Evolutionary conservation across 1,284 basidiomycete genomes (phyloP).

Genomic region (Trichosporon faecale): DNA sequence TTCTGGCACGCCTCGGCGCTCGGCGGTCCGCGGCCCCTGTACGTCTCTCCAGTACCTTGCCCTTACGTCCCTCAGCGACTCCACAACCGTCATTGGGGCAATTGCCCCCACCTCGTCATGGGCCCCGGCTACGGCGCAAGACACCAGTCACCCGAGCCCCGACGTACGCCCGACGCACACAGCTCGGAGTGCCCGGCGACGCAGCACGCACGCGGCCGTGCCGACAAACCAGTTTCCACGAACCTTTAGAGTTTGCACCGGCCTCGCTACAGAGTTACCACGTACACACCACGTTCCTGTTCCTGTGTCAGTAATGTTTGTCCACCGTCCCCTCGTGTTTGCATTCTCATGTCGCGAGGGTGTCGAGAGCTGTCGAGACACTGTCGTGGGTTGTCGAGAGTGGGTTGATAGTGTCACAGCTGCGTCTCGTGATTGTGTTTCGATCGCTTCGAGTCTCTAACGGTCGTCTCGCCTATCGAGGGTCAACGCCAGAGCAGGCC

Average conservation of each 20-base stretch:
- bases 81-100: neutral
- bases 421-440: neutral
- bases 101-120: neutral
- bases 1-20: neutral
- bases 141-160: neutral
- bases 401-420: neutral
- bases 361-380: neutral
- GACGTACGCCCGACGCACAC: conserved; percentile 22
- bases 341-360: neutral
- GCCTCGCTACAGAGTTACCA: neutral
- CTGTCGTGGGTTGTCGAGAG: neutral
- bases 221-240: conserved; percentile 18
- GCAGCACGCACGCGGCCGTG: conserved; percentile 19
- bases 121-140: neutral
- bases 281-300: neutral
- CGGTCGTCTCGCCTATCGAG: neutral
- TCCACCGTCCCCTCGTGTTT: neutral
- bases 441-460: neutral
- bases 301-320: conserved; percentile 1
- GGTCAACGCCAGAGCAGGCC: neutral
- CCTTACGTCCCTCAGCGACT: neutral
- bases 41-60: neutral
- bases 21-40: neutral
- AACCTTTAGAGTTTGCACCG: neutral
- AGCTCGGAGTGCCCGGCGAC: conserved; percentile 31